phyloP scores from a whole-genome alignment of 345 rosid genomes.

The Moringa oleifera region DNA sequence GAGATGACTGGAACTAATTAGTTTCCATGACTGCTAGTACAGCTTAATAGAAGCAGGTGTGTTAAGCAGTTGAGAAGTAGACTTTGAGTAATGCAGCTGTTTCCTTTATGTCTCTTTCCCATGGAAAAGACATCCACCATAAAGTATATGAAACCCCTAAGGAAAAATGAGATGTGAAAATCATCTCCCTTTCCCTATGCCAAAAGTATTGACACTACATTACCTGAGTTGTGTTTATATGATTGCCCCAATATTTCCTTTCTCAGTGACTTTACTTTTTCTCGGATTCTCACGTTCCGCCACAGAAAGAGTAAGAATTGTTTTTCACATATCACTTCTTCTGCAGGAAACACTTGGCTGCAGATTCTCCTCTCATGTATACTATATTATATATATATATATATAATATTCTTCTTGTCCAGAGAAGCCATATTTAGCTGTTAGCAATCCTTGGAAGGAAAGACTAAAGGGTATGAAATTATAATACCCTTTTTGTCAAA shows the following conservation, averaged over 20 bases:
- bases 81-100: background rate
- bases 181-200: slow-evolving; percentile 11
- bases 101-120: background rate
- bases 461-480: background rate
- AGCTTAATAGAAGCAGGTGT: background rate
- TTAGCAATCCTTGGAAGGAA: slow-evolving; percentile 5
- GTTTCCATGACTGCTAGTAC: background rate
- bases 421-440: background rate
- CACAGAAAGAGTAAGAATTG: background rate
- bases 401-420: too few species aligned
- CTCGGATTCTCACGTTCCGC: slow-evolving; percentile 16
- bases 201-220: slow-evolving; percentile 6
- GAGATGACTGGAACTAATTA: too few species aligned
- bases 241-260: background rate
- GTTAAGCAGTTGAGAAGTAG: too few species aligned
- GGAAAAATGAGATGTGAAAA: too few species aligned
- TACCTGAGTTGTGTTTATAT: background rate
- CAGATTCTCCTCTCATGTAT: slow-evolving; percentile 1
- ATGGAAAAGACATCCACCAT: too few species aligned
- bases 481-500: background rate
- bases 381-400: too few species aligned
- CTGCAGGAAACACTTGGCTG: background rate
- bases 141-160: too few species aligned
- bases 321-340: background rate
- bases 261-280: slow-evolving; percentile 4